These are phyloP conservation scores for Aspergillus glaucus DNA, from an alignment of 2,329 filamentous ascomycete species.

Conservation along the genomic window DNA sequence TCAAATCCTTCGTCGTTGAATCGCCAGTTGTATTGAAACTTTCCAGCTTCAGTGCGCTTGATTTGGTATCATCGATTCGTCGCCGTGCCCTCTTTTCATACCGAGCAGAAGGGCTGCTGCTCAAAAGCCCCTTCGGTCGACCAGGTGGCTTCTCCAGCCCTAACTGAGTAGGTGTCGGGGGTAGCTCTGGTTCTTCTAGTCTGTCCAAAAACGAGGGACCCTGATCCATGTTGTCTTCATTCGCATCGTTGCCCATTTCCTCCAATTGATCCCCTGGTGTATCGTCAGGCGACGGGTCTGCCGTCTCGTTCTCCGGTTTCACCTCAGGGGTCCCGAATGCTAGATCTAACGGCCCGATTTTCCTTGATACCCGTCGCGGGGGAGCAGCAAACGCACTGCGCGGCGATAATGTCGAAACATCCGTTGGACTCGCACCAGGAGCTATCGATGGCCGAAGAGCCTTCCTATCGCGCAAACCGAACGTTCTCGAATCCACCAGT, in stretches of 20 bases:
- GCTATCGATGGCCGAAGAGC: conserved; percentile 30
- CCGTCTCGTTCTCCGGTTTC: conserved; percentile 7
- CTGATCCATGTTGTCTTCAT: conserved; percentile 10
- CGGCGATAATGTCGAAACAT: conserved; percentile 16
- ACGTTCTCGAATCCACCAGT: conserved; percentile 12
- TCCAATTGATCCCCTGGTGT: conserved; percentile 30
- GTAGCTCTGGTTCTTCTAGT: conserved; percentile 57
- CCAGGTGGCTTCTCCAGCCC: conserved; percentile 30
- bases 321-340: conserved; percentile 21
- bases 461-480: conserved; percentile 33
- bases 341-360: conserved; percentile 25
- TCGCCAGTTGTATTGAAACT: conserved; percentile 11
- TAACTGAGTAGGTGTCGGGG: conserved; percentile 42
- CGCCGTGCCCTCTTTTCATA: conserved; percentile 21
- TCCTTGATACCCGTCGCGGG: conserved; percentile 29
- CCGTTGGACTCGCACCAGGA: conserved; percentile 21
- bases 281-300: conserved; percentile 4
- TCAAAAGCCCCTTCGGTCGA: conserved; percentile 25
- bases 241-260: conserved; percentile 23
- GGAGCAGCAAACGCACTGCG: conserved; percentile 30
- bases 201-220: conserved; percentile 20
- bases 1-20: conserved; percentile 2
- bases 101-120: conserved; percentile 33
- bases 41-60: conserved; percentile 26
- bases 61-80: conserved; percentile 16